Base-by-base conservation (phyloP, 2,329 filamentous ascomycete species). In the Stemphylium vesicarium region DNA sequence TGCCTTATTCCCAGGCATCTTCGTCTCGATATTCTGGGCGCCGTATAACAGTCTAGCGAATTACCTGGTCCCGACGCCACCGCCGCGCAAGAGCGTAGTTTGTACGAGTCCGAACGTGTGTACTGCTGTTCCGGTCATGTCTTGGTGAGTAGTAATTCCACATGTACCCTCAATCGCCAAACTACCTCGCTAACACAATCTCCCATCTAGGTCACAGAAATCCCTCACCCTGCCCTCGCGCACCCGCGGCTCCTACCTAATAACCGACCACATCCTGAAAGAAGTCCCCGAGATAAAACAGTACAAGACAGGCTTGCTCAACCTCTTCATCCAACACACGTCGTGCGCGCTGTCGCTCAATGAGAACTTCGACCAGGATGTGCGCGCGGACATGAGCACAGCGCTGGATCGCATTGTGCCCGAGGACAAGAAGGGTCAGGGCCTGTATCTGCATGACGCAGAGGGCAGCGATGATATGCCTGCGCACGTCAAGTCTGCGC, bases 401-500 rank as follows among this genome's bases (percentile, higher is more conserved):
- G 92, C 94, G 41, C 81, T 99, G 63, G 94, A 99, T 76, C 83
- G 92, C 39, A 90, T 99, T 68, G 95, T 89, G 37, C 92, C 93
- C 0, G 90, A 91, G 70, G 93, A 96, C 50, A 84, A 71, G 62
- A 76, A 78, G 64, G 75, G 75, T 1, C 48, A 57, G 44, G 72
- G 73, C 8, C 75, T 98, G 40, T 99, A 98, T 78, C 81, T 91
- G 38, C 95, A 99, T 78, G 86, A 85, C 68, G 93, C 89, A 0
- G 95, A 96, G 81, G 95, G 95, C 2, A 65, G 70, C 46, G 95
- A 99, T 79, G 95, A 98, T 77, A 97, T 98, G 92, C 95, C 95
- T 33, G 89, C 92, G 55, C 95, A 99, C 77, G 89, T 99, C 75
- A 99, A 99, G 79, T 92, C 88, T 53, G 90, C 92, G 0, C 79